These are phyloP conservation scores for Dendryphion nanum DNA, from an alignment of 2,329 filamentous ascomycete species.

Conservation along the genomic window DNA sequence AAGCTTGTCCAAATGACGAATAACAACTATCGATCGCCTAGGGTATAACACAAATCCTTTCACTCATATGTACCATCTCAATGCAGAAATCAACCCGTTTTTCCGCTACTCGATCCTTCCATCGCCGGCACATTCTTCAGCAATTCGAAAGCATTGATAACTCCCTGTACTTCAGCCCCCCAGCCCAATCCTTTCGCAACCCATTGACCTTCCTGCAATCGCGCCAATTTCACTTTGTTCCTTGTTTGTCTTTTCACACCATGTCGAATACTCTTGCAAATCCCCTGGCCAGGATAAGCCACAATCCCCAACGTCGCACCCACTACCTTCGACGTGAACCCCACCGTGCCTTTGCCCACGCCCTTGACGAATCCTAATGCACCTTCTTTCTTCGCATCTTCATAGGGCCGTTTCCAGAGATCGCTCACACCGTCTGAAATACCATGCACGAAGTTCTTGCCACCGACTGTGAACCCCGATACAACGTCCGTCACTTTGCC, in stretches of 20 bases:
- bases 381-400: constrained; percentile 19
- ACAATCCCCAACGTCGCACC: constrained; percentile 8
- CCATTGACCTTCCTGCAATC: constrained; percentile 5
- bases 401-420: constrained; percentile 17
- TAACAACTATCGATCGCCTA: no score
- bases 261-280: constrained; percentile 13
- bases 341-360: constrained; percentile 23
- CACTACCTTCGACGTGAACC: constrained; percentile 9
- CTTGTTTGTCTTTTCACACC: constrained; percentile 8
- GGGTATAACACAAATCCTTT: no score
- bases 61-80: no score
- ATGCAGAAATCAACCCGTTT: no score
- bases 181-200: no score
- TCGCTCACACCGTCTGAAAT: constrained; percentile 23
- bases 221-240: constrained; percentile 5
- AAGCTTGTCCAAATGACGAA: no score
- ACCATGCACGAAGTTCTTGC: constrained; percentile 21
- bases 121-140: no score
- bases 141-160: no score
- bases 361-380: constrained; percentile 22
- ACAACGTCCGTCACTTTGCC: constrained; percentile 4
- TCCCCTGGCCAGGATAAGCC: constrained; percentile 15
- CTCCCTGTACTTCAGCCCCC: no score
- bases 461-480: constrained; percentile 16
- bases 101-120: no score